Evolutionary conservation across 179 eudicot genomes (phyloP), one percentile per base, ranked within the genome.

Genomic region (Pouteria campechiana): DNA sequence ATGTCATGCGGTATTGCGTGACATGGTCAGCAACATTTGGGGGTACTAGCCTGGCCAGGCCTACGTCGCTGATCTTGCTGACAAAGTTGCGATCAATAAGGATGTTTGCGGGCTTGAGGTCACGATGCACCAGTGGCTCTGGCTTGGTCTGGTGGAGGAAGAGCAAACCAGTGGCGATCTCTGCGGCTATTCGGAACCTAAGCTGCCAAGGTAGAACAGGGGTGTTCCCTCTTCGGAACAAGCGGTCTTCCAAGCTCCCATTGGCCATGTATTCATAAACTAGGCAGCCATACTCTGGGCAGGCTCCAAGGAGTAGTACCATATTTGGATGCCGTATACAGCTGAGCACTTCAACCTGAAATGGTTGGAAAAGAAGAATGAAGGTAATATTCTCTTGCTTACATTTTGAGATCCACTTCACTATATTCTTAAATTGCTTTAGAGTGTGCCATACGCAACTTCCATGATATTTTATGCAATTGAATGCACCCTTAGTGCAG

Each of bases 141-240:
- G 79, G 79, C 31, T 73, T 73, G 48, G 69, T 55, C 43, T 74
- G 80, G 39, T 74, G 80, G 44, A 74, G 73, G 39, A 74, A 69
- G 24, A 61, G 69, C n/a, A 74, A 52, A 31, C 66, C 80, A 1
- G 75, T 51, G 11, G 54, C 66, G 0, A 74, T 74, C 47, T 74
- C 80, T 0, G 69, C 57, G 7, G 76, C 73, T 8, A 74, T 74
- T 36, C 52, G 39, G 48, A 74, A 74, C 44, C 80, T 41, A 7
- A 57, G 72, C 39, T 74, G 75, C 80, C 80, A 74, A 7, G 76
- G 33, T 21, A 74, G 44, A 8, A 75, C 61, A 5, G 54, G 61
- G 4, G 45, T 29, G 6, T 61, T 58, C 17, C 73, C 72, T 50
- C 51, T 35, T 36, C 14, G 54, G 37, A 58, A 38, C 32, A 74